Evolutionary conservation across 1,139 yeast species (phyloP), one percentile per base, ranked within the genome.

Genomic region (Yamadazyma blattariae): DNA sequence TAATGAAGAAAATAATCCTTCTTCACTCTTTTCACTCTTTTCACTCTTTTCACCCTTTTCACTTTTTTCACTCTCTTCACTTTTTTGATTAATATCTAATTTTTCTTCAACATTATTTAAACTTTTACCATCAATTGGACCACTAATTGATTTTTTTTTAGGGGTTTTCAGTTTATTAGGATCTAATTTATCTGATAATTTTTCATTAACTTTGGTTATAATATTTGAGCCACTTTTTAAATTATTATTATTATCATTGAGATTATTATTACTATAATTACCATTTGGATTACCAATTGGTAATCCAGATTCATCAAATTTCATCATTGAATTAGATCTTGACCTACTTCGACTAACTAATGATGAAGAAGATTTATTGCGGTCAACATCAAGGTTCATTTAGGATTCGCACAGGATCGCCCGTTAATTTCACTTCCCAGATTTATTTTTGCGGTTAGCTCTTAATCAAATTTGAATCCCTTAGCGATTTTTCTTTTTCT

Each of bases 1-100:
- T n/a, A 61, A 50, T 7, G 64, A 55, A 2, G 61, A 51, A 15
- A 61, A 38, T 17, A 61, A 24, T 10, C 51, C 50, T 9, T 45
- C 33, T 23, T 47, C 50, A 42, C 21, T 25, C 7, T 17, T 17
- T 12, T 19, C 31, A 30, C 30, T 37, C 35, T 25, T 25, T 3
- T 8, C 17, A 18, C 11, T 14, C 8, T 33, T 22, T n/a, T 25
- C 26, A 6, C 15, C 21, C 11, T 23, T 17, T 12, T 19, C 31
- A 30, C 30, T 37, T 35, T 20, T 20, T 4, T 10, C 19, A 15
- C 12, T 11, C 7, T 33, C 25, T 13, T 26, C 27, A 5, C 16
- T 20, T 11, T 23, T 17, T 5, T 22, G 17, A 4, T 27, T 13
- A 17, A 14, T 19, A 13, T 20, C 14, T 20, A 18, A 17, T 13